Conservation (phyloP, 140 eudicot species). For the Senecio squalidus region DNA sequence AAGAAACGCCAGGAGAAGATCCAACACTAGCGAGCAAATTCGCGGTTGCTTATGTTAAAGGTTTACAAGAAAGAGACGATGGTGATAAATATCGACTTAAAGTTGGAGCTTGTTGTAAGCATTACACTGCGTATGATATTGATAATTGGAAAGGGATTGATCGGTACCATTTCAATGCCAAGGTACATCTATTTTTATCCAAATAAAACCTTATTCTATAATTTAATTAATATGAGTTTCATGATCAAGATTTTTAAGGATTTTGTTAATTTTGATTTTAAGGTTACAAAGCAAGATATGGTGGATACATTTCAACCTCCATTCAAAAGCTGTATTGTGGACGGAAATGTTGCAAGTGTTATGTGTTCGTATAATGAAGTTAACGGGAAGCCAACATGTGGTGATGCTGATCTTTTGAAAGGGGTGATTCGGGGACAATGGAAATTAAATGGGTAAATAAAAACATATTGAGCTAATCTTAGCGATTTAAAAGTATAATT, state of each 20-base stretch:
- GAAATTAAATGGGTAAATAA: constrained; percentile 39
- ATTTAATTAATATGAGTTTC: not conserved
- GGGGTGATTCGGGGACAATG: constrained; percentile 36
- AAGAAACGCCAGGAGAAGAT: no score
- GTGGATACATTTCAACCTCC: constrained; percentile 54
- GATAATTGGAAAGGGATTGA: constrained; percentile 35
- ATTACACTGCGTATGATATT: constrained; percentile 47
- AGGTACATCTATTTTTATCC: not conserved
- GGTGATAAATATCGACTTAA: constrained; percentile 31
- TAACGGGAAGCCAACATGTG: constrained; percentile 48
- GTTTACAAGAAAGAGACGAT: constrained; percentile 34
- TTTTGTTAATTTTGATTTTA: constrained; percentile 9
- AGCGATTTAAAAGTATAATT: not conserved
- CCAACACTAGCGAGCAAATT: constrained; percentile 56
- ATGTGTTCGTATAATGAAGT: constrained; percentile 50
- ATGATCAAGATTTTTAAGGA: not conserved
- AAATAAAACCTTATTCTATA: not conserved
- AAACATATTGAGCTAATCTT: not conserved
- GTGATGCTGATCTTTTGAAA: constrained; percentile 37
- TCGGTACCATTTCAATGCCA: constrained; percentile 35
- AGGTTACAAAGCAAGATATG: constrained; percentile 46
- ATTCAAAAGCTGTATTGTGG: constrained; percentile 45
- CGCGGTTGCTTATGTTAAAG: constrained; percentile 75
- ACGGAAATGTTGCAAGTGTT: no score
- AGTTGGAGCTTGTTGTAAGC: constrained; percentile 49